phyloP scores from a whole-genome alignment of 179 eudicot species.

The Carnegiea gigantea region DNA sequence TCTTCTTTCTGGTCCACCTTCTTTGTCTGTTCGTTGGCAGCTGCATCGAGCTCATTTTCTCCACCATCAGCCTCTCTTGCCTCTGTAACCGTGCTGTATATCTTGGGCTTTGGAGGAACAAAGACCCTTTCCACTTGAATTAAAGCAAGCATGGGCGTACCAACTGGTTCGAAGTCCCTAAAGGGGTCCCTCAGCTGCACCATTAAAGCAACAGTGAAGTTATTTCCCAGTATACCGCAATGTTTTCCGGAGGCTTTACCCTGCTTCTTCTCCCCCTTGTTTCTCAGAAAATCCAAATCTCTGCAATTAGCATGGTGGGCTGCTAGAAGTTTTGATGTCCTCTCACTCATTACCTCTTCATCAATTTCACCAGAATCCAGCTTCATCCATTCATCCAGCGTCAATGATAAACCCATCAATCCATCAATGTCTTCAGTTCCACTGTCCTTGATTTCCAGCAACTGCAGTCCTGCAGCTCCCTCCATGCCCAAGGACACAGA shows the following conservation, averaged over 20 bases:
- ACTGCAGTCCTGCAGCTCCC: conserved; percentile 87
- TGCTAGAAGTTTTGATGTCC: conserved; percentile 79
- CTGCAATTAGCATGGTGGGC: conserved; percentile 80
- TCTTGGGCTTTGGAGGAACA: conserved; percentile 79
- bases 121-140: conserved; percentile 91
- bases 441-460: conserved; percentile 56
- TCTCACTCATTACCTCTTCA: conserved; percentile 68
- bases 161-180: conserved; percentile 85
- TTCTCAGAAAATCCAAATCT: conserved; percentile 51
- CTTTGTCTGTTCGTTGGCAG: conserved; percentile 29
- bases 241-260: conserved; percentile 53
- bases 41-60: conserved; percentile 42
- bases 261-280: conserved; percentile 49
- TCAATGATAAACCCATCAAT: conserved; percentile 80
- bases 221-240: conserved; percentile 81
- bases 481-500: conserved; percentile 65
- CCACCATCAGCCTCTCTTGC: conserved; percentile 42
- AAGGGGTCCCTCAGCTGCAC: conserved; percentile 94
- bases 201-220: conserved; percentile 89
- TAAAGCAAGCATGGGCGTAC: conserved; percentile 91
- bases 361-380: conserved; percentile 88
- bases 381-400: conserved; percentile 94
- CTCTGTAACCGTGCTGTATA: conserved; percentile 54
- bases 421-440: conserved; percentile 56
- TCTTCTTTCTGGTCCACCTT: conserved; percentile 38